These are phyloP conservation scores for Hirsutella rhossiliensis DNA, from an alignment of 2,329 filamentous ascomycete species.

Conservation along the genomic window DNA sequence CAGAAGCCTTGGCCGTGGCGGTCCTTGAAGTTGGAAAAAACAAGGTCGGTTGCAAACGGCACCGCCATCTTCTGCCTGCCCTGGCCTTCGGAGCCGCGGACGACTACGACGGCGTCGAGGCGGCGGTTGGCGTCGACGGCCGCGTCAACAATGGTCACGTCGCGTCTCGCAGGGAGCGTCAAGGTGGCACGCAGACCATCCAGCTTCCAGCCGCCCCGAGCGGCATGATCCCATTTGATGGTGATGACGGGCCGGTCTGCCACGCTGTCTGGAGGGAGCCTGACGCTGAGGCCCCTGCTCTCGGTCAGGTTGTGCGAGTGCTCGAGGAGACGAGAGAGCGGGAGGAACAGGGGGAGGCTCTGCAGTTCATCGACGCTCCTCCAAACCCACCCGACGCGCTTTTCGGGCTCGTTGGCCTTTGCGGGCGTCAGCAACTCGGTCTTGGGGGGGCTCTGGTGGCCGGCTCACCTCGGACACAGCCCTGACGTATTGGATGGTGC, in stretches of 20 bases:
- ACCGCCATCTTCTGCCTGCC: background rate
- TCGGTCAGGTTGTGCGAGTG: slow-evolving; percentile 8
- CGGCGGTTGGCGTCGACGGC: background rate
- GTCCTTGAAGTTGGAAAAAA: background rate
- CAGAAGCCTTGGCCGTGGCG: too few relatives aligned
- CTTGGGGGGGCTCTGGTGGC: background rate
- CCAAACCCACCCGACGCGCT: slow-evolving; percentile 40
- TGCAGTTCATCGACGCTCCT: slow-evolving; percentile 30
- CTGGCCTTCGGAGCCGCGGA: background rate
- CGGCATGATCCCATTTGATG: background rate
- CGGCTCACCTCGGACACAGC: slow-evolving; percentile 40
- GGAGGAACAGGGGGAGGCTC: slow-evolving; percentile 20
- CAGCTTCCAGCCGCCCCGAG: background rate
- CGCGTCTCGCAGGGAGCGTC: background rate
- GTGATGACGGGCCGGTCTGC: background rate
- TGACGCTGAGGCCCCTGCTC: background rate
- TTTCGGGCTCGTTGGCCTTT: slow-evolving; percentile 29
- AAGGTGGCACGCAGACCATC: background rate
- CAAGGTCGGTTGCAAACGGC: background rate
- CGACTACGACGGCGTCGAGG: background rate
- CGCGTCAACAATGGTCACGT: background rate
- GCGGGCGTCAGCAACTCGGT: background rate
- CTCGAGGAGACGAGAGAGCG: slow-evolving; percentile 17
- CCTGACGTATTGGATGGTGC: slow-evolving; percentile 30
- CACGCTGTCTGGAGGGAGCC: background rate